Conservation (phyloP, 1,139 yeast species). For the Pichia sp. region DNA sequence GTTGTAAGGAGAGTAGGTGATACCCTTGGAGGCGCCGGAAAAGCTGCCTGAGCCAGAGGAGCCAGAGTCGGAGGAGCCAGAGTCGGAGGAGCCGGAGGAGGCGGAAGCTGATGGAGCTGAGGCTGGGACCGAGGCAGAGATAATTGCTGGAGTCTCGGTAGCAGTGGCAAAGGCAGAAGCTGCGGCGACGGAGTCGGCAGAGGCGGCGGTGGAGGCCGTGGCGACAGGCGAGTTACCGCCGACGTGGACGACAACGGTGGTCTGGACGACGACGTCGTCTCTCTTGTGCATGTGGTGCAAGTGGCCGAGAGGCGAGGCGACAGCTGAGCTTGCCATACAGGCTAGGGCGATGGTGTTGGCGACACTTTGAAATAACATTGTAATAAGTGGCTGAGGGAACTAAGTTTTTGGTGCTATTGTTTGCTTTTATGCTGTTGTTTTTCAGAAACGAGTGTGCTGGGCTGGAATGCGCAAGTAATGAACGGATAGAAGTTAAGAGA, state of each 20-base stretch:
- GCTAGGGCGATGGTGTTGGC: constrained; percentile 34
- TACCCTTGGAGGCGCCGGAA: constrained; percentile 50
- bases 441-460: not conserved
- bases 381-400: not conserved
- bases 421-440: not conserved
- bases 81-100: not conserved
- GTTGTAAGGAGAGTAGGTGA: constrained; percentile 80
- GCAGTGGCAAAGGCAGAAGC: constrained; percentile 13
- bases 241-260: constrained; percentile 40
- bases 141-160: constrained; percentile 32
- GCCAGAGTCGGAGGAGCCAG: not conserved
- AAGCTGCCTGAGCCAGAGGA: constrained; percentile 21
- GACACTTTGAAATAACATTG: constrained; percentile 28
- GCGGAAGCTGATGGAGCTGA: constrained; percentile 27
- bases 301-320: constrained; percentile 37
- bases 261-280: constrained; percentile 41
- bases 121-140: constrained; percentile 23
- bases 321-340: constrained; percentile 29
- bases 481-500: not conserved
- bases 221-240: constrained; percentile 27
- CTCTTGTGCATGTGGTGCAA: constrained; percentile 45
- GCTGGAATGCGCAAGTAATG: not conserved
- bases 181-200: constrained; percentile 30
- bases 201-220: constrained; percentile 18
- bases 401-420: not conserved